These are phyloP conservation scores for Diaporthe nobilis DNA, from an alignment of 2,329 filamentous ascomycete species.

Conservation along the genomic window DNA sequence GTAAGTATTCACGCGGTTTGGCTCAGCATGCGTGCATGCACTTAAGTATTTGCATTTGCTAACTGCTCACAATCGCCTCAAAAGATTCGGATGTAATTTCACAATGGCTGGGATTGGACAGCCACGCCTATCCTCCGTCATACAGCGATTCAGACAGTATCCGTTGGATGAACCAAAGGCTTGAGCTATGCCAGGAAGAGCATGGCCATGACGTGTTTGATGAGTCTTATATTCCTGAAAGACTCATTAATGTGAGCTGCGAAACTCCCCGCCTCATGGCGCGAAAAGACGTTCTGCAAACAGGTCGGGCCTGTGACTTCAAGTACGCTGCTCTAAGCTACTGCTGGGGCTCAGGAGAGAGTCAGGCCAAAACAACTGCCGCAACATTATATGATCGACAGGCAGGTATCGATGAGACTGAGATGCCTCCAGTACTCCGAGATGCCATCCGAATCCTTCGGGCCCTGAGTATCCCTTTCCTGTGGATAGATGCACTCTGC, in stretches of 20 bases:
- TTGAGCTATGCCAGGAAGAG: not conserved
- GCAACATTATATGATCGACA: not conserved
- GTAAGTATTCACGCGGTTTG: not conserved
- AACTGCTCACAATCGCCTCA: not conserved
- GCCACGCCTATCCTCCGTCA: not conserved
- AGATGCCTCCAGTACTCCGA: not conserved
- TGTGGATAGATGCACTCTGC: not conserved
- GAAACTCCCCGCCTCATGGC: not conserved
- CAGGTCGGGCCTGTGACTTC: not conserved
- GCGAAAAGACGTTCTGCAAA: not conserved
- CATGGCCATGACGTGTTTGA: not conserved
- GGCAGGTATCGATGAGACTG: not conserved
- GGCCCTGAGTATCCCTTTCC: not conserved
- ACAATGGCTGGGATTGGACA: not conserved
- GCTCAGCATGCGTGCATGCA: not conserved
- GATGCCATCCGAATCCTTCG: not conserved
- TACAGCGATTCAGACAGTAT: not conserved
- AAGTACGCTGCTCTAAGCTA: not conserved
- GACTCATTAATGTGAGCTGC: not conserved
- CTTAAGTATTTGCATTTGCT: not conserved
- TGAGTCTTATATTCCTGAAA: not conserved
- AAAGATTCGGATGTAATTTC: not conserved
- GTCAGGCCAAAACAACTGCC: not conserved
- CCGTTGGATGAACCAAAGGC: not conserved
- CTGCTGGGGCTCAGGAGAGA: not conserved